phyloP scores from a whole-genome alignment of 163 green algal genomes.

The Chlorella variabilis region DNA sequence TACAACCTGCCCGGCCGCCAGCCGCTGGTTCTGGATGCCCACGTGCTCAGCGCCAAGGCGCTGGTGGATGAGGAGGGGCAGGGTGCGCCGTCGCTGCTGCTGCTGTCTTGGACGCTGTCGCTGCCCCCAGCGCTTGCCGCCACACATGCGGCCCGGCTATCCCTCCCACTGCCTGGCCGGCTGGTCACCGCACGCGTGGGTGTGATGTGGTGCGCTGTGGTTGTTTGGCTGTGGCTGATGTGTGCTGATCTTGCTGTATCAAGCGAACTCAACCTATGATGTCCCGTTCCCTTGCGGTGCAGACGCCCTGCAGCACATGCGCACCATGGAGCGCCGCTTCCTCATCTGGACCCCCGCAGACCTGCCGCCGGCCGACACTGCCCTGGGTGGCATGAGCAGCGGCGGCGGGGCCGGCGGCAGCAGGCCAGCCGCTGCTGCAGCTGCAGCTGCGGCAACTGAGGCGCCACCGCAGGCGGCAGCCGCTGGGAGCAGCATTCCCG shows the following conservation, averaged over 20 bases:
- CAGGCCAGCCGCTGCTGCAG: neutral
- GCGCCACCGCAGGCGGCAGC: no score
- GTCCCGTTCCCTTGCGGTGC: neutral
- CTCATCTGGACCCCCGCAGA: conserved; percentile 35
- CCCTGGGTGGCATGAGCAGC: neutral
- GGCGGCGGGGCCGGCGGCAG: no score
- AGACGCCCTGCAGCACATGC: conserved; percentile 36
- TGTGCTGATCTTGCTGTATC: no score
- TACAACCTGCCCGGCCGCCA: conserved; percentile 20
- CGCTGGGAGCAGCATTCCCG: no score
- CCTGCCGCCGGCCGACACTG: neutral
- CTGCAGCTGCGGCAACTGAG: no score
- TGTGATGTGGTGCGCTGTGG: no score
- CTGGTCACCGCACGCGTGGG: no score
- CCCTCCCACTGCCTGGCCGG: no score
- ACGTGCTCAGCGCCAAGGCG: conserved; percentile 25
- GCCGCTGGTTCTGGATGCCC: conserved; percentile 42
- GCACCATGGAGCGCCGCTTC: conserved; percentile 39
- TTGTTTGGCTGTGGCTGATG: no score
- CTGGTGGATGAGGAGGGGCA: conserved; percentile 8
- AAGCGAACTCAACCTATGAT: no score
- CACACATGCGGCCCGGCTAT: no score
- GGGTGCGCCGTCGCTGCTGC: neutral
- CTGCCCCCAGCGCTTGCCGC: neutral
- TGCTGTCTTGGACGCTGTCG: neutral